Evolutionary conservation across 306 rosid species (phyloP).

Genomic region (Prunus salicina): DNA sequence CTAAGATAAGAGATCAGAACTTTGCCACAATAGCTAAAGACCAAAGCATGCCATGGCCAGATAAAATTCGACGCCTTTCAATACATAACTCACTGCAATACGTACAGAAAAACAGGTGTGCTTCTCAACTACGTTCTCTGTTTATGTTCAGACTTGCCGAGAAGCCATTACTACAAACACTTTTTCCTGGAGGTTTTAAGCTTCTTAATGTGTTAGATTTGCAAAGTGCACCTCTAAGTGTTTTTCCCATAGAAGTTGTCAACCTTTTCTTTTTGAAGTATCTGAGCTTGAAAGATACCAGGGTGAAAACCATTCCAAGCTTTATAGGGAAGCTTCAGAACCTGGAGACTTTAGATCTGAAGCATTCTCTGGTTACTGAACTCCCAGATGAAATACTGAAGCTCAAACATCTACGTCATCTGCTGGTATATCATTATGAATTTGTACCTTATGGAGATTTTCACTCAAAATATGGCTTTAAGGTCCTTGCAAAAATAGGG

Average conservation of each 20-base stretch:
- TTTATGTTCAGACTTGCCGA: constrained; percentile 42
- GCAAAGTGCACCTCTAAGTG: neutral
- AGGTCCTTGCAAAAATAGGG: constrained; percentile 9
- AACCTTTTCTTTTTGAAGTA: constrained; percentile 16
- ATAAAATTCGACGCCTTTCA: constrained; percentile 49
- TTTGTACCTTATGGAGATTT: neutral
- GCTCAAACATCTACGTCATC: constrained; percentile 23
- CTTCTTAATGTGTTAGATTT: constrained; percentile 27
- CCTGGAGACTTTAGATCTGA: constrained; percentile 27
- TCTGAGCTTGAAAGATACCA: constrained; percentile 27
- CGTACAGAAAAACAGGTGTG: constrained; percentile 35
- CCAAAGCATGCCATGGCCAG: constrained; percentile 33
- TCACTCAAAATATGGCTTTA: constrained; percentile 14
- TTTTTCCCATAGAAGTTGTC: constrained; percentile 4
- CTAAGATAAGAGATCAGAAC: constrained; percentile 47
- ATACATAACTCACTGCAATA: constrained; percentile 32
- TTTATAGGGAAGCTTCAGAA: constrained; percentile 21
- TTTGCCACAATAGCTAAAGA: constrained; percentile 16
- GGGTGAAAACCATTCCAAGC: constrained; percentile 1
- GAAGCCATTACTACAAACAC: neutral
- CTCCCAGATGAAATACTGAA: constrained; percentile 16
- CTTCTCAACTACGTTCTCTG: constrained; percentile 53
- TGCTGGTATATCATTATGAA: neutral
- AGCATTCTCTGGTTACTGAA: constrained; percentile 11
- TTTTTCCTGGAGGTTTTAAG: neutral